These are phyloP conservation scores for Tylopilus sp. DNA, from an alignment of 1,284 basidiomycete genomes.

Conservation along the genomic window DNA sequence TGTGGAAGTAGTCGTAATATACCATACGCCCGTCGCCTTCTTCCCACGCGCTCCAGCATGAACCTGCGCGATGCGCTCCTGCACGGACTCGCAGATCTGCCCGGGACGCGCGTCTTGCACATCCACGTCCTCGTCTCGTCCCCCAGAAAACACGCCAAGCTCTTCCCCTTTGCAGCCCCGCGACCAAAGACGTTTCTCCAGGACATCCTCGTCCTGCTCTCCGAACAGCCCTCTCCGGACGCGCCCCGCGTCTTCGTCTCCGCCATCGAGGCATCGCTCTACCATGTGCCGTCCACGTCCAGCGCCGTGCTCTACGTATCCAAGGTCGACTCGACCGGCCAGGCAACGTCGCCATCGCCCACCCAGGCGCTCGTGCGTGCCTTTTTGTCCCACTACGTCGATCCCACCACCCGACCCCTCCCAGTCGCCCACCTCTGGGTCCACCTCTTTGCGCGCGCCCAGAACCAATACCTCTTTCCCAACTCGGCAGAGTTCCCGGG, in stretches of 20 bases:
- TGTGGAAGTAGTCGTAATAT: slow-evolving; percentile 20
- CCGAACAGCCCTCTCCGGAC: slow-evolving; percentile 52
- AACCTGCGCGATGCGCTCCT: slow-evolving; percentile 68
- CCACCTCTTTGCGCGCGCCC: slow-evolving; percentile 89
- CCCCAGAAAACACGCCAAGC: slow-evolving; percentile 63
- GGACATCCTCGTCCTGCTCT: slow-evolving; percentile 73
- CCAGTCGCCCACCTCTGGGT: slow-evolving; percentile 63
- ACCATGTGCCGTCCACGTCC: slow-evolving; percentile 68
- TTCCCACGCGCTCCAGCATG: slow-evolving; percentile 30
- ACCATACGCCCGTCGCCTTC: slow-evolving; percentile 2
- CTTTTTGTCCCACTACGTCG: slow-evolving; percentile 68
- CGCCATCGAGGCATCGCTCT: slow-evolving; percentile 82
- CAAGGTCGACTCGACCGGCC: slow-evolving; percentile 93
- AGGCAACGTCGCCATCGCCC: slow-evolving; percentile 57
- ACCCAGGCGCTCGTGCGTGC: slow-evolving; percentile 69
- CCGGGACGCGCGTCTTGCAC: slow-evolving; percentile 68
- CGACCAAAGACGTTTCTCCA: slow-evolving; percentile 65
- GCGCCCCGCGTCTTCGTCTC: slow-evolving; percentile 63
- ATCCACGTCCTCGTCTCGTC: slow-evolving; percentile 74
- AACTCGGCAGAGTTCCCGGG: slow-evolving; percentile 75
- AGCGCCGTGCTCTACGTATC: slow-evolving; percentile 85
- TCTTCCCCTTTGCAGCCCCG: slow-evolving; percentile 76
- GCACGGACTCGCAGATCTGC: slow-evolving; percentile 52
- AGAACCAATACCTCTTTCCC: slow-evolving; percentile 92
- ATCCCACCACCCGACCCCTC: slow-evolving; percentile 64